Evolutionary conservation across 371 early-diverging fungal species (phyloP).

Genomic region (Rhizopus sp.): DNA sequence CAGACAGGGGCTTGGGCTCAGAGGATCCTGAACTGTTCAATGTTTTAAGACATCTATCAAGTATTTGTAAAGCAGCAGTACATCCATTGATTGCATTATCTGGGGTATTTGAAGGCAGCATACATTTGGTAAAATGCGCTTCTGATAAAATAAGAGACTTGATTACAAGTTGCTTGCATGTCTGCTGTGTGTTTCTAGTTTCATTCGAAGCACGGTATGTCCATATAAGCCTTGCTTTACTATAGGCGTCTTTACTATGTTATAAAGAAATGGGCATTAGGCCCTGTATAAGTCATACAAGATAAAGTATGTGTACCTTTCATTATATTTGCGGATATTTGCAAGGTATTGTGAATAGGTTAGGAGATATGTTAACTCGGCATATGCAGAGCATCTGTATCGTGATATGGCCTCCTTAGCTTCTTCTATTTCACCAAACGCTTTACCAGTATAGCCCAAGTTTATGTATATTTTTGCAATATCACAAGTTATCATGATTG

Average conservation of each 20-base stretch:
- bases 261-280: neutral
- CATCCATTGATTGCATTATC: constrained; percentile 15
- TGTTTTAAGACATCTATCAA: constrained; percentile 14
- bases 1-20: neutral
- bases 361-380: constrained; percentile 35
- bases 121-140: constrained; percentile 7
- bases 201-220: neutral
- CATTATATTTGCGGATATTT: constrained; percentile 40
- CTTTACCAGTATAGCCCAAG: constrained; percentile 71
- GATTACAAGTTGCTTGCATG: neutral
- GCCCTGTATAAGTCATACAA: neutral
- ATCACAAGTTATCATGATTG: constrained; percentile 46
- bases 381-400: constrained; percentile 21
- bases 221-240: constrained; percentile 17
- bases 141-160: constrained; percentile 2
- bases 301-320: constrained; percentile 23
- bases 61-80: constrained; percentile 9
- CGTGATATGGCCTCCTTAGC: constrained; percentile 42
- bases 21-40: constrained; percentile 1
- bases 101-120: constrained; percentile 7
- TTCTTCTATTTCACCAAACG: constrained; percentile 54
- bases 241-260: constrained; percentile 12
- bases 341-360: constrained; percentile 47
- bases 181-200: neutral
- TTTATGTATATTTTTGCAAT: constrained; percentile 58